A percentile compares a stretch with the other conserved stretches of the same genome.
Conservation (phyloP, 23 red algal genomes). For the Cyanidiococcus yangmingshanensis region DNA sequence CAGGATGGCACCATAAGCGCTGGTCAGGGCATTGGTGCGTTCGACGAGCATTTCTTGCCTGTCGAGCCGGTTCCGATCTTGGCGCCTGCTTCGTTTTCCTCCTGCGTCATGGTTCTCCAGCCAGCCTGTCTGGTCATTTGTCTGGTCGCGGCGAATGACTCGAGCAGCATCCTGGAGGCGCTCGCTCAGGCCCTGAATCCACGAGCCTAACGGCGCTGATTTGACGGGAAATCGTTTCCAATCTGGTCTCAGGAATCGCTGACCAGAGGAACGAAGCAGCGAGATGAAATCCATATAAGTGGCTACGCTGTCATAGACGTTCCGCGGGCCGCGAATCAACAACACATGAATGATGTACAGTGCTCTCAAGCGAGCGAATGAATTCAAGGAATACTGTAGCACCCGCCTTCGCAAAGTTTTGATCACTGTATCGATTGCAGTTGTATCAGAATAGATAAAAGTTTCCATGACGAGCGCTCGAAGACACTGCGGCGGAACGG, state of each 20-base stretch:
- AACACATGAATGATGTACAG: background rate
- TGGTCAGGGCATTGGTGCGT: background rate
- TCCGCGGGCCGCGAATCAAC: conserved; percentile 9
- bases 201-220: background rate
- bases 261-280: background rate
- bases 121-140: background rate
- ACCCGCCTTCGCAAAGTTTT: background rate
- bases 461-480: background rate
- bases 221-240: background rate
- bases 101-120: background rate
- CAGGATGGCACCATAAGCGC: background rate
- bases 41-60: background rate
- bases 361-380: background rate
- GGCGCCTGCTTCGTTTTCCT: background rate
- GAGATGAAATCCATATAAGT: background rate
- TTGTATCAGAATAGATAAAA: background rate
- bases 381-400: background rate
- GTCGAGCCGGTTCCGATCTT: background rate
- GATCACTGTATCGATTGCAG: background rate
- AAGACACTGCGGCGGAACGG: background rate
- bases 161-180: background rate
- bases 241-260: background rate
- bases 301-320: background rate
- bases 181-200: background rate
- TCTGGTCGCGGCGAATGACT: background rate